Percentiles rank a stretch among this genome's conserved stretches.
Conservation (phyloP, 2,329 filamentous ascomycete species). For the Torrubiellomyces zombiae region DNA sequence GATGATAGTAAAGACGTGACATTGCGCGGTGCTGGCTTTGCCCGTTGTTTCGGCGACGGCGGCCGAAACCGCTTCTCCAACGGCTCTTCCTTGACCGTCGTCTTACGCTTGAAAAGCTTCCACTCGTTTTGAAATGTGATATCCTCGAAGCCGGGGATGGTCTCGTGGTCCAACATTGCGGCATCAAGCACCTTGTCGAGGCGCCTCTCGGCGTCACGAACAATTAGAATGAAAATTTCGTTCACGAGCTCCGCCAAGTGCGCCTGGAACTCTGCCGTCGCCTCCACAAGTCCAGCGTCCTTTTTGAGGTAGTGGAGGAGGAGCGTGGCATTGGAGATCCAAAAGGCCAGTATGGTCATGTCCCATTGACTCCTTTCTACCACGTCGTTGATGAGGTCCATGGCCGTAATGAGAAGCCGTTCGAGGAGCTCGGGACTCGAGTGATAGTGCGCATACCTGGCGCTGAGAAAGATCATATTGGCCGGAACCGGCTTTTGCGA, state of each 20-base stretch:
- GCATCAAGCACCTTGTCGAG: constrained; percentile 90
- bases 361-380: constrained; percentile 97
- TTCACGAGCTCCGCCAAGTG: constrained; percentile 91
- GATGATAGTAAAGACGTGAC: constrained; percentile 91
- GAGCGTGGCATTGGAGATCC: constrained; percentile 93
- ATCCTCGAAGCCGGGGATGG: constrained; percentile 92
- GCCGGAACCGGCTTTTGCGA: constrained; percentile 97
- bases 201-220: constrained; percentile 83
- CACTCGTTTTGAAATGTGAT: constrained; percentile 96
- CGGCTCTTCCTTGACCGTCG: constrained; percentile 78
- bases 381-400: constrained; percentile 92
- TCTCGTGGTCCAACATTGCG: constrained; percentile 95
- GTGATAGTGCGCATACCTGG: constrained; percentile 93
- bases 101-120: constrained; percentile 89
- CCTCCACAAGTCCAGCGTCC: constrained; percentile 62
- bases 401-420: constrained; percentile 66
- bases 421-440: constrained; percentile 71
- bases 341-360: constrained; percentile 97
- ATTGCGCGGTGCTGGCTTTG: constrained; percentile 83
- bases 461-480: constrained; percentile 91
- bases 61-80: constrained; percentile 81
- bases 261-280: constrained; percentile 77
- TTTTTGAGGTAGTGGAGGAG: constrained; percentile 96
- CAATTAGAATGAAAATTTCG: constrained; percentile 95
- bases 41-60: constrained; percentile 81